A percentile compares a stretch with the other conserved stretches of the same genome.
Conservation (phyloP, 768 basidiomycete species). For the Exidia glandulosa region DNA sequence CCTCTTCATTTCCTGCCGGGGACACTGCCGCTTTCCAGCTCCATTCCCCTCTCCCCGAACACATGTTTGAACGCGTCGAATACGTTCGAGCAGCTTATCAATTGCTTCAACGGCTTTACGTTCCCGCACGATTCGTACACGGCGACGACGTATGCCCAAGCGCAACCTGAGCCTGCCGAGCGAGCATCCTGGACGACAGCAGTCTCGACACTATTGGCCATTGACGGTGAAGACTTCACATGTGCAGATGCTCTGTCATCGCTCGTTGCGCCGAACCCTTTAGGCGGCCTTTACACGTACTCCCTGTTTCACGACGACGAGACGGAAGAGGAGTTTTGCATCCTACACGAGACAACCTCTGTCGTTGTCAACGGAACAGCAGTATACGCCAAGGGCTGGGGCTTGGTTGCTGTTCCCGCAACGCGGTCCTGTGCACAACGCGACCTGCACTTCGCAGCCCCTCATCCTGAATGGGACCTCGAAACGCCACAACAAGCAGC, state of each 20-base stretch:
- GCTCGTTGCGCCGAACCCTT: neutral
- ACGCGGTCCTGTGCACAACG: neutral
- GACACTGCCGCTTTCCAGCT: no score
- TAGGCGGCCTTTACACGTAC: neutral
- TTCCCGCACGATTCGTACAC: neutral
- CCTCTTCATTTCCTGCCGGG: no score
- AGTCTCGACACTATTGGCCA: neutral
- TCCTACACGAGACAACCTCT: neutral
- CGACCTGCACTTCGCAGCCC: neutral
- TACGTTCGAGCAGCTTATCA: neutral
- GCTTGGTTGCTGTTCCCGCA: neutral
- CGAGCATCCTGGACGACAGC: neutral
- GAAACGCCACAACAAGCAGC: neutral
- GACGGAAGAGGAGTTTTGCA: neutral
- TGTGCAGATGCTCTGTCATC: neutral
- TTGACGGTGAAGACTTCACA: neutral
- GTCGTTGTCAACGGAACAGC: neutral
- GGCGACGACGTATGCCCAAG: neutral
- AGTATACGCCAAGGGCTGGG: neutral
- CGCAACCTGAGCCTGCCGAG: neutral
- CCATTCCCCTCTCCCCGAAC: neutral
- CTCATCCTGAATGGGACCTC: neutral
- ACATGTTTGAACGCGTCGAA: neutral
- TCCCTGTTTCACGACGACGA: neutral
- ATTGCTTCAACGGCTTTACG: neutral